Percentiles rank a stretch among this genome's conserved stretches.
Conservation (phyloP, 345 rosid genomes). For the Reutealis trisperma region DNA sequence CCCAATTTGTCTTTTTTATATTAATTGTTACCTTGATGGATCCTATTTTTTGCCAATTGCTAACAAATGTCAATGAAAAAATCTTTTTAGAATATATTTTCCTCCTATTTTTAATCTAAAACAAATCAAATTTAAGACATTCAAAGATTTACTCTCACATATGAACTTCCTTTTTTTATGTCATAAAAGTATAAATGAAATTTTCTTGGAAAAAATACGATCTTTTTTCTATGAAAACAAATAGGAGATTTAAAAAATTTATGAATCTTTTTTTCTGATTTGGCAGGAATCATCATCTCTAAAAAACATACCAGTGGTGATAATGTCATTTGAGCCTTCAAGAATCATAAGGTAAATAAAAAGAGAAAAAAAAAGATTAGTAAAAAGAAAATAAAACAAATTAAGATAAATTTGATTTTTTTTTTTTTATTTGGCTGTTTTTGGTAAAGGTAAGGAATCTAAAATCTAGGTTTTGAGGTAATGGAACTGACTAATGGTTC, state of each 20-base stretch:
- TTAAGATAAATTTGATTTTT: neutral
- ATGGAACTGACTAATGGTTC: neutral
- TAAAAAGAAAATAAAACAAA: no score
- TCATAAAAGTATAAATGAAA: neutral
- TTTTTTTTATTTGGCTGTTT: neutral
- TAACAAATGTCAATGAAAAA: slow-evolving; percentile 28
- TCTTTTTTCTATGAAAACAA: neutral
- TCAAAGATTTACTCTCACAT: slow-evolving; percentile 25
- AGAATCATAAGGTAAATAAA: slow-evolving; percentile 55
- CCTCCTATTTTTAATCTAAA: slow-evolving; percentile 19
- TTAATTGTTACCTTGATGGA: slow-evolving; percentile 5
- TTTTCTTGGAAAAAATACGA: no score
- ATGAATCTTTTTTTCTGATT: neutral
- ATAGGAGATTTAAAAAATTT: neutral
- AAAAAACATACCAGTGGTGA: slow-evolving; percentile 66
- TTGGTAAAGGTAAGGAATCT: neutral
- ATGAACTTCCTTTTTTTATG: slow-evolving; percentile 1
- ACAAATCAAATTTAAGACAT: slow-evolving; percentile 21
- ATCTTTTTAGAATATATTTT: slow-evolving; percentile 33
- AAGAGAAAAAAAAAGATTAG: neutral
- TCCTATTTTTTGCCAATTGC: slow-evolving; percentile 19
- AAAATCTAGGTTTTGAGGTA: neutral
- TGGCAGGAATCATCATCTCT: slow-evolving; percentile 61
- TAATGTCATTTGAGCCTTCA: slow-evolving; percentile 82
- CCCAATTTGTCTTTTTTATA: neutral